phyloP scores from a whole-genome alignment of 1,139 yeast genomes.

The Scheffersomyces quercinus region DNA sequence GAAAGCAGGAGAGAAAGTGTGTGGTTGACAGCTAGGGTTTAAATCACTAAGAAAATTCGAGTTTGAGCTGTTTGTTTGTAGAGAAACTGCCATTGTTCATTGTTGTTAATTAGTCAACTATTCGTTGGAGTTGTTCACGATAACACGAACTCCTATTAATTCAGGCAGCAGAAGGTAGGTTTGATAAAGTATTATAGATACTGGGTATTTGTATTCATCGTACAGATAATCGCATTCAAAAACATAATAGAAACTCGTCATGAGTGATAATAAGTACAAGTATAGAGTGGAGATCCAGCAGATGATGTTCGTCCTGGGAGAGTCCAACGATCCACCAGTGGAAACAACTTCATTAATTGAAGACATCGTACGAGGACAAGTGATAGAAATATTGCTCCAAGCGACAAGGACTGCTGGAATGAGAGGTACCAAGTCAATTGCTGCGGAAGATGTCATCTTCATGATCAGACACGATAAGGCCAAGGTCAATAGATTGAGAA shows the following conservation, averaged over 20 bases:
- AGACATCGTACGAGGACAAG: constrained; percentile 94
- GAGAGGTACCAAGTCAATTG: constrained; percentile 81
- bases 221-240: no score
- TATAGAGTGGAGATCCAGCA: constrained; percentile 88
- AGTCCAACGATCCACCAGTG: constrained; percentile 88
- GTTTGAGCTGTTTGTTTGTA: no score
- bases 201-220: no score
- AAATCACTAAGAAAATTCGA: no score
- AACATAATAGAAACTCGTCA: not conserved
- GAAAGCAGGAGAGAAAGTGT: no score
- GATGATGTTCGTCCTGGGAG: constrained; percentile 99
- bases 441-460: constrained; percentile 92
- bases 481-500: constrained; percentile 85
- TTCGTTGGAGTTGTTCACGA: no score
- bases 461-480: constrained; percentile 92
- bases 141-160: no score
- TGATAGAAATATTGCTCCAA: constrained; percentile 80
- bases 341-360: constrained; percentile 91
- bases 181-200: no score
- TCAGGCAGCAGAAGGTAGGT: no score
- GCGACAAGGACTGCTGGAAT: constrained; percentile 75
- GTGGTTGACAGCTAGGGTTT: no score
- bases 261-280: constrained; percentile 54
- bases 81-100: no score
- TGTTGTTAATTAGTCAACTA: no score